phyloP scores from a whole-genome alignment of 2,329 filamentous ascomycete genomes.

The Neofusicoccum sp. region DNA sequence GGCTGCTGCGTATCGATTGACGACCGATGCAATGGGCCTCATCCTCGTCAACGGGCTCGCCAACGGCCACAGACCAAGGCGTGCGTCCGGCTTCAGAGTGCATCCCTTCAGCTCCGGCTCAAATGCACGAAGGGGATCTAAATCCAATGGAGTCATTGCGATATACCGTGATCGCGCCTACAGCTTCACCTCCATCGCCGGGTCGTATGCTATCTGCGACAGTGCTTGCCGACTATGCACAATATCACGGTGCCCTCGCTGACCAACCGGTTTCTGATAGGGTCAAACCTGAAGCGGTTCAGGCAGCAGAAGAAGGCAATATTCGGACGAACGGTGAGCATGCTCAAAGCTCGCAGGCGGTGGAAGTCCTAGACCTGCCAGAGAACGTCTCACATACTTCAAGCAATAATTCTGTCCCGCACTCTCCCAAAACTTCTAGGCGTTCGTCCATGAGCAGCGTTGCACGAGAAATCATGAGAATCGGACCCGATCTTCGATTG shows the following conservation, averaged over 20 bases:
- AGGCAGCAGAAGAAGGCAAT: not conserved
- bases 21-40: not conserved
- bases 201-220: not conserved
- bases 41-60: not conserved
- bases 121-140: not conserved
- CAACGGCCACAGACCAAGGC: not conserved
- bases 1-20: not conserved
- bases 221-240: not conserved
- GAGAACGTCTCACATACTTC: not conserved
- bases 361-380: too few species aligned
- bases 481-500: slow-evolving; percentile 27
- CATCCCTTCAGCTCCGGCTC: not conserved
- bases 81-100: too few species aligned
- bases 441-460: slow-evolving; percentile 29
- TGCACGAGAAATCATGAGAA: slow-evolving; percentile 25
- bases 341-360: not conserved
- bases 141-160: not conserved
- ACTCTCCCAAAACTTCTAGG: slow-evolving; percentile 1
- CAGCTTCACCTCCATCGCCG: not conserved
- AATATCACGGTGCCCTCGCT: too few species aligned
- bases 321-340: not conserved
- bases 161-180: not conserved
- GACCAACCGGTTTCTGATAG: not conserved
- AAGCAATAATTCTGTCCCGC: not conserved
- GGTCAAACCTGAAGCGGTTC: not conserved